Evolutionary conservation across 495 filamentous ascomycete species (phyloP).

Genomic region (Tetracladium marchalianum): DNA sequence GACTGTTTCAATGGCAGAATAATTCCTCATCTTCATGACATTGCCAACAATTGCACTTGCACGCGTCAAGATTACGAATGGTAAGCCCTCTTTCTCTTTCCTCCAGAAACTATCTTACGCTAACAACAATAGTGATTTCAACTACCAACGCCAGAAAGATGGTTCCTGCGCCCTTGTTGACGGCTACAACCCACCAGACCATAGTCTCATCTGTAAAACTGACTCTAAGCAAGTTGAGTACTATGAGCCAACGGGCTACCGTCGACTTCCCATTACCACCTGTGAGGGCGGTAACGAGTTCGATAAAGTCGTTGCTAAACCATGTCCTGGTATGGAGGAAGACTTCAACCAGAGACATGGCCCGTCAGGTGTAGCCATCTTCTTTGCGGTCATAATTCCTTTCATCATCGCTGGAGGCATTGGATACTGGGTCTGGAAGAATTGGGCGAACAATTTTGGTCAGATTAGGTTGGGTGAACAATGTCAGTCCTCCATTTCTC

Average conservation of each 20-base stretch:
- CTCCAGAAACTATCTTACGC: slow-evolving; percentile 1
- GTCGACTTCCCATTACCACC: slow-evolving; percentile 81
- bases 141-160: slow-evolving; percentile 69
- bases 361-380: slow-evolving; percentile 63
- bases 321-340: slow-evolving; percentile 69
- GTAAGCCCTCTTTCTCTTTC: slow-evolving; percentile 38
- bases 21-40: slow-evolving; percentile 57
- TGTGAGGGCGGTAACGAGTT: slow-evolving; percentile 64
- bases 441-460: slow-evolving; percentile 85
- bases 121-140: slow-evolving; percentile 65
- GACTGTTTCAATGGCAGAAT: slow-evolving; percentile 71
- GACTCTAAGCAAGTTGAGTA: slow-evolving; percentile 62
- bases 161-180: slow-evolving; percentile 65
- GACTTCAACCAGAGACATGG: slow-evolving; percentile 67
- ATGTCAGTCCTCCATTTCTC: slow-evolving; percentile 15
- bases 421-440: slow-evolving; percentile 79
- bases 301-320: slow-evolving; percentile 43
- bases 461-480: slow-evolving; percentile 74
- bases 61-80: slow-evolving; percentile 86
- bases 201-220: slow-evolving; percentile 49
- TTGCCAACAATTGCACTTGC: slow-evolving; percentile 69
- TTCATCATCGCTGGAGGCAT: slow-evolving; percentile 54
- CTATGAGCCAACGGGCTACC: slow-evolving; percentile 76
- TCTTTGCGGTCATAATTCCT: slow-evolving; percentile 73
- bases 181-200: slow-evolving; percentile 59